Evolutionary conservation across 2,329 filamentous ascomycete species (phyloP).

Genomic region (Fusarium cicatricum): DNA sequence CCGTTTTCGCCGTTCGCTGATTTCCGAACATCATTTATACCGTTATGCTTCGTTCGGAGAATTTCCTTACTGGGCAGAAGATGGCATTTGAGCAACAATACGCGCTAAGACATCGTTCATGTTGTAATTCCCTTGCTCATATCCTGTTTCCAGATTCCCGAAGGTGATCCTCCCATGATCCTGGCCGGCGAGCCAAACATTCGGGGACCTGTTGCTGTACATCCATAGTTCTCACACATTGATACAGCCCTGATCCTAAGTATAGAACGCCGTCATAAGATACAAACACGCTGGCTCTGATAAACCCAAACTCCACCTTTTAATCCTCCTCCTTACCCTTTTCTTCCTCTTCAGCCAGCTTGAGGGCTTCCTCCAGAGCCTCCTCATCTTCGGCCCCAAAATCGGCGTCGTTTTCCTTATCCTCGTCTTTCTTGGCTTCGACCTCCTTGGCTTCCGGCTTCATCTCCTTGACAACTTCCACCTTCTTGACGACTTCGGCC

Average conservation of each 20-base stretch:
- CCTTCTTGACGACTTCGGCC: constrained; percentile 19
- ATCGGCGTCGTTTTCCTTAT: constrained; percentile 45
- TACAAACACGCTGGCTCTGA: constrained; percentile 18
- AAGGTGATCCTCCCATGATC: constrained; percentile 21
- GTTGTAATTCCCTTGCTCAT: constrained; percentile 7
- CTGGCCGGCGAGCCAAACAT: constrained; percentile 10
- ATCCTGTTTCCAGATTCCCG: constrained; percentile 26
- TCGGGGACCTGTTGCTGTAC: constrained; percentile 12
- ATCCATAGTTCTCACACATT: constrained; percentile 7
- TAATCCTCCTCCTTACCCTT: constrained; percentile 26
- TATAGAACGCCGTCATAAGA: constrained; percentile 29
- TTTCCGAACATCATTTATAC: constrained; percentile 12
- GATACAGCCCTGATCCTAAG: constrained; percentile 5
- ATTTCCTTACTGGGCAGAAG: background rate
- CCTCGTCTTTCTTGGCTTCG: constrained; percentile 39
- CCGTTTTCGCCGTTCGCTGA: constrained; percentile 7
- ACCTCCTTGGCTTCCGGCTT: constrained; percentile 35
- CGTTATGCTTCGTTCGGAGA: constrained; percentile 1
- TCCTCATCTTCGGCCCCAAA: constrained; percentile 46
- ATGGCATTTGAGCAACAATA: constrained; percentile 1
- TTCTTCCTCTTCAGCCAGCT: constrained; percentile 43
- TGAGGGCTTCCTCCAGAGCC: constrained; percentile 49
- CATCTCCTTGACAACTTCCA: constrained; percentile 33
- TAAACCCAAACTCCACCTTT: background rate
- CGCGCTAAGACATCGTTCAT: constrained; percentile 1